Percentiles rank a stretch among this genome's conserved stretches.
Evolutionary conservation across 1,284 basidiomycete species (phyloP).

Genomic region (Ganoderma lucidum): DNA sequence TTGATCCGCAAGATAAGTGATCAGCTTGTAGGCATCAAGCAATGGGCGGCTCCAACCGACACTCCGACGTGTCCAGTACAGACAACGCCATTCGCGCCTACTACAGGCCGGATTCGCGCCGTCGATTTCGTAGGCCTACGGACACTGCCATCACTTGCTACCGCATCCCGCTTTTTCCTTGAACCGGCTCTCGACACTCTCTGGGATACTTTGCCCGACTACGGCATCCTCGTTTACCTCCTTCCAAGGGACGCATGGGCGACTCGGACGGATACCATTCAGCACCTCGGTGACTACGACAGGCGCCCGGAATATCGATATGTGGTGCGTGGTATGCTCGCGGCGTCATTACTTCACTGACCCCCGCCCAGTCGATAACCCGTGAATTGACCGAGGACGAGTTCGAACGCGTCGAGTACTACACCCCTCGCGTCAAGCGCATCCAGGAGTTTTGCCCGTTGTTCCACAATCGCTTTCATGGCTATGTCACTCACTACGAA

Average conservation of each 20-base stretch:
- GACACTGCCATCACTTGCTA: background rate
- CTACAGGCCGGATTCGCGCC: background rate
- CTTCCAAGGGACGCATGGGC: background rate
- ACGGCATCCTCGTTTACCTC: background rate
- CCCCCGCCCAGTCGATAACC: background rate
- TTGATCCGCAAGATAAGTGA: too few relatives aligned
- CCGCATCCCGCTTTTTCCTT: background rate
- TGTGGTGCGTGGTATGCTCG: background rate
- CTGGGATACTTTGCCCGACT: background rate
- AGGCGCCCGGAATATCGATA: background rate
- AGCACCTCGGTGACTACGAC: too few relatives aligned
- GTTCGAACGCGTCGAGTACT: background rate
- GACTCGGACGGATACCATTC: background rate
- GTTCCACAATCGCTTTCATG: background rate
- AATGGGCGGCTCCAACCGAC: too few relatives aligned
- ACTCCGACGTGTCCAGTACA: too few relatives aligned
- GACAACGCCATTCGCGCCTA: too few relatives aligned
- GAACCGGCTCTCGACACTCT: background rate
- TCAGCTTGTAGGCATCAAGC: too few relatives aligned
- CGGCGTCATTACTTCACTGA: background rate
- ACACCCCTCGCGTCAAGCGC: conserved; percentile 1
- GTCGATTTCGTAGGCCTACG: background rate
- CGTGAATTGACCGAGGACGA: background rate
- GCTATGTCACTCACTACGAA: background rate
- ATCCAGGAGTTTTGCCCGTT: background rate